Evolutionary conservation across 257 asterid genomes (phyloP), one percentile per base, ranked within the genome.

Genomic region (Datura wrightii): DNA sequence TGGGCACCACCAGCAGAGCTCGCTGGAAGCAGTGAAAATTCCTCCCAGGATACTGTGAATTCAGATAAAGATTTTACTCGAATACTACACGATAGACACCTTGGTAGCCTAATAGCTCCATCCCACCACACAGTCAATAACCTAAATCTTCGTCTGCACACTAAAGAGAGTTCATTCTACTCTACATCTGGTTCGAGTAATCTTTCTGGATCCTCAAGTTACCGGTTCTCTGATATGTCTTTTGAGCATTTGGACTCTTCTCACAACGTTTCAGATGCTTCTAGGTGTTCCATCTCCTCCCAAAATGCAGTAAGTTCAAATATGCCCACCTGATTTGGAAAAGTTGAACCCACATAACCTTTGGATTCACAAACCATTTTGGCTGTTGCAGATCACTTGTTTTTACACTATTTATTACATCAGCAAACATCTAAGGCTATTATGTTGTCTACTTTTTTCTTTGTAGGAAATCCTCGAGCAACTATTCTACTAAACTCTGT

Each of bases 211-310:
- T 85, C 86, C 18, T 46, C 72, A 66, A 85, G 85, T 74, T 82
- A 69, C 80, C 85, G 41, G 31, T 89, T 89, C 58, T 84, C 91
- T 60, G 80, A 79, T n/a, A 48, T 84, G 83, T 88, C 91, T 74
- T 88, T 85, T 78, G 92, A 87, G 44, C 80, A 48, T 39, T 69
- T 56, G 4, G 87, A 84, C 81, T 56, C 85, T 10, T 60, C 87
- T 41, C 69, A 9, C 48, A 44, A 18, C 5, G 34, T 60, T 62
- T 87, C 89, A 65, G 90, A 89, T 83, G 86, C 70, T 82, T 86
- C 90, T 8, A 79, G 81, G 84, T 60, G 48, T 76, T 88, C 88
- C 76, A 19, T 8, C 81, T 79, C 84, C 66, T 86, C 87, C 34
- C 83, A 42, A 80, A 66, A 58, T 50, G 55, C 86, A 24, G 92